Evolutionary conservation across 805 yeast genomes (phyloP), one percentile per base, ranked within the genome.

Genomic region (Candida quercuum): DNA sequence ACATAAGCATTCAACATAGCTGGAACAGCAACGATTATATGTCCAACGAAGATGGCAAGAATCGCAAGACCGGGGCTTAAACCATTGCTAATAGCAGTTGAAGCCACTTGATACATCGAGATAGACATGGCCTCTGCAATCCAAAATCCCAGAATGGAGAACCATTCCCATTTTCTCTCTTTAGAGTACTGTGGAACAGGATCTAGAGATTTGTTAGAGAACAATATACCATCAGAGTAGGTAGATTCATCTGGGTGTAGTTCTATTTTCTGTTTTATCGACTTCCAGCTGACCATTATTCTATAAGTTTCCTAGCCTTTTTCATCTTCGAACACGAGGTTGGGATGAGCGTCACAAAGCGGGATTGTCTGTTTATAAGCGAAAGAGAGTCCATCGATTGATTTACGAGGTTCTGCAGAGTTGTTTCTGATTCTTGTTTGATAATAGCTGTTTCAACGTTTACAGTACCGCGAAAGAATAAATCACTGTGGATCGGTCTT

Each of bases 91-190:
- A 78, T 77, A 38, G 86, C 83, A 0, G 86, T 76, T 5, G 86
- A 76, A 5, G 88, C 88, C 45, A 83, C 82, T 61, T 79, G 83
- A 80, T 86, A 82, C 33, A 89, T 82, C 54, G 81, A 81, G 51
- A 83, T 74, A 54, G 82, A 81, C 66, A 84, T 78, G 5, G 88
- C 76, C 51, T 84, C 93, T 0, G 89, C 83, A 32, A 83, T 64
- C 93, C 93, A 84, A 56, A 81, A 49, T 8, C 52, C 52, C 15
- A 48, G 25, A 32, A 46, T 48, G 19, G 44, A 39, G 35, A 81
- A 81, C 63, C 68, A 76, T 80, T 86, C 77, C 35, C 73, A 61
- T 87, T 89, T 82, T 32, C 71, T 65, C 48, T 87, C 66, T 49
- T 87, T 72, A 2, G 65, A 72, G 20, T 62, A 66, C 25, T 46